Evolutionary conservation across 805 yeast genomes (phyloP), one percentile per base, ranked within the genome.

Genomic region (Wickerhamomyces strasburgensis): DNA sequence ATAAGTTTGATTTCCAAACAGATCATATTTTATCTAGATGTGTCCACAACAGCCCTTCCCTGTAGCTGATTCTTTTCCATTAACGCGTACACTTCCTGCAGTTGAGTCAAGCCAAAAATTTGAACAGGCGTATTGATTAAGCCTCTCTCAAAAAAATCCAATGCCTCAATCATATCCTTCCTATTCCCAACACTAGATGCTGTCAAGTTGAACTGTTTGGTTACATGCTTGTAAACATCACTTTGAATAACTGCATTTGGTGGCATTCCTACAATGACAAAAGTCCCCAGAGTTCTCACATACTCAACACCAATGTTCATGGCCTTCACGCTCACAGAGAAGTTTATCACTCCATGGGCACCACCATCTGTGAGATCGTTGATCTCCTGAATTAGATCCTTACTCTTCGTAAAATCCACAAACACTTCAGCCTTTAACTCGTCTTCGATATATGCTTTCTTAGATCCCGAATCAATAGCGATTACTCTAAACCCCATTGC

Each of bases 31-130:
- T 62, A 78, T 60, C 76, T 75, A 39, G 75, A 58, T 23, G 84
- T 80, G 64, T 87, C 95, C 43, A 86, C 78, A 38, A 86, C 96
- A 52, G 80, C 78, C 65, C 96, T 76, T 47, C 96, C 96, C 47
- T 60, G 43, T 43, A 75, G 67, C 57, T 70, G 66, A 38, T 75
- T 75, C 44, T 67, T 55, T 52, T 70, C 74, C 81, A 75, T 75
- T 59, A 72, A 57, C 32, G 68, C 67, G 60, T 69, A 75, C 37
- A 73, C 72, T 19, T 53, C 48, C 31, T 72, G 67, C 48, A 75
- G 60, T 47, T 74, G 75, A 30, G 72, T 67, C 46, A 75, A 60
- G 4, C 78, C 78, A 33, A 73, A 71, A 37, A 75, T 48, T 60
- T 74, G 68, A 50, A 75, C 70, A 36, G 78, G 82, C 33, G 82